Base-by-base conservation (phyloP, 2,329 filamentous ascomycete species). In the Fusarium sp. region DNA sequence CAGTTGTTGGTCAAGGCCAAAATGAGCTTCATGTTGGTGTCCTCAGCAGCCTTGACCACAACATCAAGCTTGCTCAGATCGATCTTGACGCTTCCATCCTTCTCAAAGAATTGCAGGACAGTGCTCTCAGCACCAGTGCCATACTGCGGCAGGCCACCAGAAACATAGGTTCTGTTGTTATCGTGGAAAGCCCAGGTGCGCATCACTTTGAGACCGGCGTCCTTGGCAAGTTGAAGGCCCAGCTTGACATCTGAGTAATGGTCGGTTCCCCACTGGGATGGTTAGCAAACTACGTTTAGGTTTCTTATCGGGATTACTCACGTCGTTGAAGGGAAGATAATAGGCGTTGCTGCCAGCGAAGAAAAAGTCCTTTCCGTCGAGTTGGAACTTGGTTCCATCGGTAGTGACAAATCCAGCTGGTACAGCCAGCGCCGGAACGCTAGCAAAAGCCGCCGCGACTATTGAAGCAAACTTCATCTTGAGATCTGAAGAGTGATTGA, bases 291-390 rank as follows among this genome's bases (percentile, higher is more conserved):
- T 28, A 3, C 28, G 28, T 28, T 28, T 28, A 28, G 28, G 28
- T 28, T 28, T 28, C 28, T 28, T 2, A 28, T 28, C 8, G 28
- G 28, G 28, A 8, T 28, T 28, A 28, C 28, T 28, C 28, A 28
- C 28, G 28, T 28, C 84, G 59, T 83, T 85, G 78, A 89, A 89
- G 0, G 87, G 87, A 24, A 89, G 86, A 71, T 88, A 89, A 70
- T 89, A 89, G 15, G 87, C 88, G 77, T 90, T 90, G 70, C 84
- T 87, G 3, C 88, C 88, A 4, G 88, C 88, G 74, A 89, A 90
- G 79, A 88, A 85, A 75, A 89, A 89, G 69, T 87, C 84, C 67
- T 87, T 82, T 63, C 88, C 88, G 53, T 89, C 84, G 9, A 90
- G 83, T 77, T 85, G 81, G 79, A 90, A 90, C 65, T 86, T 85